phyloP scores from a whole-genome alignment of 805 yeast genomes.

The Teunomyces funiuensis region DNA sequence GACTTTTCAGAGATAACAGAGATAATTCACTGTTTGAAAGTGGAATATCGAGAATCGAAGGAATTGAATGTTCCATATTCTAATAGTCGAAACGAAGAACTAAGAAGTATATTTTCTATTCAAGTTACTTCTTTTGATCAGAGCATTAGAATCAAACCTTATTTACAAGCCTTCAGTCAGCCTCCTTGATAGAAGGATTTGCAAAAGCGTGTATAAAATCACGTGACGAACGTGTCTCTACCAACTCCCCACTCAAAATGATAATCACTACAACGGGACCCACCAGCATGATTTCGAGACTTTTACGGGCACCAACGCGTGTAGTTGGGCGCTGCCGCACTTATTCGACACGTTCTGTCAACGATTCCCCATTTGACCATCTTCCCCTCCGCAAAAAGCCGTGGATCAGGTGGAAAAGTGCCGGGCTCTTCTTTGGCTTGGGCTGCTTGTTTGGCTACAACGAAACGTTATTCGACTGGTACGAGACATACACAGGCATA shows the following conservation, averaged over 20 bases:
- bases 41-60: too few relatives aligned
- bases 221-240: not conserved
- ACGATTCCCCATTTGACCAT: conserved; percentile 34
- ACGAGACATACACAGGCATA: conserved; percentile 24
- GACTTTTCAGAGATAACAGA: too few relatives aligned
- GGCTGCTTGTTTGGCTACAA: conserved; percentile 36
- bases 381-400: conserved; percentile 23
- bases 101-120: too few relatives aligned
- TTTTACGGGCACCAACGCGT: not conserved
- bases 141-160: too few relatives aligned
- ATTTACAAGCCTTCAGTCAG: too few relatives aligned
- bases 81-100: too few relatives aligned
- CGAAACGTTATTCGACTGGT: conserved; percentile 31
- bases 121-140: too few relatives aligned
- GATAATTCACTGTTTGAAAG: too few relatives aligned
- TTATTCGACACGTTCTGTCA: conserved; percentile 21
- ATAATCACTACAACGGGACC: not conserved
- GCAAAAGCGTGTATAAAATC: too few relatives aligned
- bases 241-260: not conserved
- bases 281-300: not conserved
- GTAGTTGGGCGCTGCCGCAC: not conserved
- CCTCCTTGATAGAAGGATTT: too few relatives aligned
- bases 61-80: too few relatives aligned
- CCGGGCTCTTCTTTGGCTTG: conserved; percentile 25
- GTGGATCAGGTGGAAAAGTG: conserved; percentile 32